These are phyloP conservation scores for Marchantia paleacea DNA, from an alignment of 225 moss, liverwort and hornwort genomes.

Conservation along the genomic window DNA sequence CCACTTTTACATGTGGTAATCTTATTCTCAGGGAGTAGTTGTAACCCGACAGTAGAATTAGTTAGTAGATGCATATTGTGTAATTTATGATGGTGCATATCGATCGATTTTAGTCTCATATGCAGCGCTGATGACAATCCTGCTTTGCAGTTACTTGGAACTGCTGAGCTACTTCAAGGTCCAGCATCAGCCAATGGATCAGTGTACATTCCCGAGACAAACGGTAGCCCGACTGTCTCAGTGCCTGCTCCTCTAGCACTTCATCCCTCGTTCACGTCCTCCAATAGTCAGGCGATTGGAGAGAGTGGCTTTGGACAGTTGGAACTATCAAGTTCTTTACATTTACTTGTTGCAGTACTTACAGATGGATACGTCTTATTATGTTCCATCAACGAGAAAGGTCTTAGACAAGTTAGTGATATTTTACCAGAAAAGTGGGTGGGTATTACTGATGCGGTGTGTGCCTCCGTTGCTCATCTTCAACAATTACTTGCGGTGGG, in stretches of 20 bases:
- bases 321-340: conserved; percentile 65
- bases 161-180: conserved; percentile 69
- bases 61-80: too few relatives aligned
- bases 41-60: too few relatives aligned
- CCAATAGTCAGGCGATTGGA: conserved; percentile 49
- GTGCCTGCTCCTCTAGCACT: conserved; percentile 46
- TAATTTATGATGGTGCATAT: too few relatives aligned
- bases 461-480: conserved; percentile 82
- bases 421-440: conserved; percentile 90
- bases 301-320: conserved; percentile 70
- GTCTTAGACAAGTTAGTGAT: conserved; percentile 71
- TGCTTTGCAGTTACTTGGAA: conserved; percentile 69
- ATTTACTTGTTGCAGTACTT: conserved; percentile 75
- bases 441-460: conserved; percentile 86
- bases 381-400: conserved; percentile 73
- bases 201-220: conserved; percentile 53
- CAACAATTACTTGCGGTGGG: conserved; percentile 91
- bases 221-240: conserved; percentile 49
- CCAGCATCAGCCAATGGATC: conserved; percentile 60
- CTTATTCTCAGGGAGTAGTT: too few relatives aligned
- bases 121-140: neutral
- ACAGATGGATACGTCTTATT: conserved; percentile 84
- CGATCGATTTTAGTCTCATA: too few relatives aligned
- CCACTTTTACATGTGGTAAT: too few relatives aligned
- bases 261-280: conserved; percentile 46